These are phyloP conservation scores for Sphaerulina musiva DNA, from an alignment of 2,329 filamentous ascomycete genomes.

Conservation along the genomic window DNA sequence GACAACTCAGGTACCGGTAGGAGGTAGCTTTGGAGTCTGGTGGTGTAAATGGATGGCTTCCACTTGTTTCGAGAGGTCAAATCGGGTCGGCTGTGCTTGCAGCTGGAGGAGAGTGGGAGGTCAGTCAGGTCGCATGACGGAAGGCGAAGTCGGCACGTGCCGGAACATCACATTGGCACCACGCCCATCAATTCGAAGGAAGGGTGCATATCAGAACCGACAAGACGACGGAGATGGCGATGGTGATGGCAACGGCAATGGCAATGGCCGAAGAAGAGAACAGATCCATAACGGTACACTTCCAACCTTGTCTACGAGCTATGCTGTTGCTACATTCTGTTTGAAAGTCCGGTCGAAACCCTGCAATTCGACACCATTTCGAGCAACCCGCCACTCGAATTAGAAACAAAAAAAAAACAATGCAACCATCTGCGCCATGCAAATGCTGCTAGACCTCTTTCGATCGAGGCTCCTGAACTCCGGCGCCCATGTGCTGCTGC, in stretches of 20 bases:
- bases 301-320: constrained; percentile 11
- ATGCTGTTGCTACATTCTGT: constrained; percentile 11
- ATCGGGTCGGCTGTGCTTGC: too few relatives aligned
- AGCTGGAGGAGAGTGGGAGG: too few relatives aligned
- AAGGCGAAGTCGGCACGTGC: too few relatives aligned
- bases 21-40: too few relatives aligned
- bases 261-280: background rate
- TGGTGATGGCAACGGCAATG: too few relatives aligned
- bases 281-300: background rate
- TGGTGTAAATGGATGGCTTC: too few relatives aligned
- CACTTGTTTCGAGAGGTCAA: too few relatives aligned
- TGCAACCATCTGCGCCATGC: background rate
- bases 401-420: background rate
- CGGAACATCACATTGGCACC: too few relatives aligned
- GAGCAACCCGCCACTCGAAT: background rate
- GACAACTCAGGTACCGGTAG: background rate
- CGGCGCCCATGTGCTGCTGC: constrained; percentile 11
- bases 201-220: too few relatives aligned
- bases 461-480: background rate
- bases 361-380: constrained; percentile 10
- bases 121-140: too few relatives aligned
- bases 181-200: too few relatives aligned
- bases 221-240: too few relatives aligned
- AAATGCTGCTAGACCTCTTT: constrained; percentile 9
- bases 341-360: background rate